Conservation (phyloP, 1,284 basidiomycete genomes). For the Porogramme epimiltina region DNA sequence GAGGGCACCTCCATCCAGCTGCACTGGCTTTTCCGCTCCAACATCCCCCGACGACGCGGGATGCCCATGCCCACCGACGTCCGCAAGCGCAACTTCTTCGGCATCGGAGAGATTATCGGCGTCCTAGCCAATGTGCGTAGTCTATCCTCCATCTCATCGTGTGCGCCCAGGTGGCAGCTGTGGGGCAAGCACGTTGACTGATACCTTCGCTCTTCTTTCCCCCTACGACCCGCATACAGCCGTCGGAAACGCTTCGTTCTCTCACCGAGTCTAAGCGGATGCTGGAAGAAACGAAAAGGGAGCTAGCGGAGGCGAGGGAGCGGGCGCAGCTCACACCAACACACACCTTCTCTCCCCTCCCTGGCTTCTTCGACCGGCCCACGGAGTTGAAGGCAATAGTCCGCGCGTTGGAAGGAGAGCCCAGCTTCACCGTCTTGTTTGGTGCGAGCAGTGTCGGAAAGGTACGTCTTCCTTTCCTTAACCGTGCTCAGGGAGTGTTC, state of each 20-base stretch:
- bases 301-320: slow-evolving; percentile 68
- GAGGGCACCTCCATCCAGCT: slow-evolving; percentile 30
- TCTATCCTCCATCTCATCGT: slow-evolving; percentile 11
- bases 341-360: slow-evolving; percentile 76
- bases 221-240: slow-evolving; percentile 42
- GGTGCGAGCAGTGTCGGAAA: slow-evolving; percentile 83
- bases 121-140: slow-evolving; percentile 72
- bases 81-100: slow-evolving; percentile 73
- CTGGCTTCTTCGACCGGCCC: slow-evolving; percentile 70
- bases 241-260: slow-evolving; percentile 74
- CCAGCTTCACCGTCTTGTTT: slow-evolving; percentile 78
- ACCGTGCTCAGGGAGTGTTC: too few species aligned
- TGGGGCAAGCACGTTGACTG: slow-evolving; percentile 13
- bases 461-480: slow-evolving; percentile 35
- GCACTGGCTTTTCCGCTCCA: slow-evolving; percentile 75
- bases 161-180: not conserved
- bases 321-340: slow-evolving; percentile 68
- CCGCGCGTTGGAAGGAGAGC: slow-evolving; percentile 65
- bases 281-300: slow-evolving; percentile 73
- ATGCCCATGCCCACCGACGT: slow-evolving; percentile 59
- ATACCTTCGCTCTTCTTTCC: slow-evolving; percentile 10
- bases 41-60: slow-evolving; percentile 63
- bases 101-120: slow-evolving; percentile 74
- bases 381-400: slow-evolving; percentile 67
- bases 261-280: slow-evolving; percentile 75